A percentile compares a stretch with the other conserved stretches of the same genome.
These are phyloP conservation scores for Phytophthora litchii DNA, from an alignment of 352 stramenopile species.

Conservation along the genomic window DNA sequence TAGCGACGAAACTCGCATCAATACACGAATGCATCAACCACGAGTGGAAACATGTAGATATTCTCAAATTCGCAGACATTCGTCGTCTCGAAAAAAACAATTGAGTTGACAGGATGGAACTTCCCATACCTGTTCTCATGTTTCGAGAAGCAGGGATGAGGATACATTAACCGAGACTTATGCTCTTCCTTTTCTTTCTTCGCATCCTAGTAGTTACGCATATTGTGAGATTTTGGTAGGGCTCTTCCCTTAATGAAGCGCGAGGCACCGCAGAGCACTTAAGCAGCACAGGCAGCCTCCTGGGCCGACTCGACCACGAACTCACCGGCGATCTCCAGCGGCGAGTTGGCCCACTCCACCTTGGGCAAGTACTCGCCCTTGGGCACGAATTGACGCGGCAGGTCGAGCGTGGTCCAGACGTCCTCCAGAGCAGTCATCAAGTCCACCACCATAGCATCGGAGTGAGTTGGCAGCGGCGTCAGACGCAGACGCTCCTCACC, in stretches of 20 bases:
- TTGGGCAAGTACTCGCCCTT: conserved; percentile 78
- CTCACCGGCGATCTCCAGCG: conserved; percentile 47
- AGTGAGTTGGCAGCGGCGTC: conserved; percentile 88
- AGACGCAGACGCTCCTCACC: conserved; percentile 91
- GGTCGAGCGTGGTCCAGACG: conserved; percentile 87
- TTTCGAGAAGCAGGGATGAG: conserved; percentile 16
- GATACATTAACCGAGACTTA: conserved; percentile 36
- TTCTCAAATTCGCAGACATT: not conserved
- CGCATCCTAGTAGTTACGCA: conserved; percentile 36
- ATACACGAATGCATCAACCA: not conserved
- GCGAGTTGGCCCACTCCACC: conserved; percentile 79
- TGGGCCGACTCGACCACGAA: conserved; percentile 44
- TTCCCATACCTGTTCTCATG: conserved; percentile 17
- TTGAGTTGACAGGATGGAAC: conserved; percentile 27
- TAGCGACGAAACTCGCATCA: not conserved
- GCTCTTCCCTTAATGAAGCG: conserved; percentile 25
- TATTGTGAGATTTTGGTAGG: conserved; percentile 22
- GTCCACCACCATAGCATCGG: conserved; percentile 88
- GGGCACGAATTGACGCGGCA: conserved; percentile 68
- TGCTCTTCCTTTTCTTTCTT: conserved; percentile 23
- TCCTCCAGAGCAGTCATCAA: conserved; percentile 83
- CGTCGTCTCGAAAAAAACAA: no score
- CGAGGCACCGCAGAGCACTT: conserved; percentile 21
- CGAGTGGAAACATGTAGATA: not conserved
- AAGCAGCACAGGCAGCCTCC: conserved; percentile 39